These are phyloP conservation scores for Gamarada debralockiae DNA, from an alignment of 495 filamentous ascomycete genomes.

Conservation along the genomic window DNA sequence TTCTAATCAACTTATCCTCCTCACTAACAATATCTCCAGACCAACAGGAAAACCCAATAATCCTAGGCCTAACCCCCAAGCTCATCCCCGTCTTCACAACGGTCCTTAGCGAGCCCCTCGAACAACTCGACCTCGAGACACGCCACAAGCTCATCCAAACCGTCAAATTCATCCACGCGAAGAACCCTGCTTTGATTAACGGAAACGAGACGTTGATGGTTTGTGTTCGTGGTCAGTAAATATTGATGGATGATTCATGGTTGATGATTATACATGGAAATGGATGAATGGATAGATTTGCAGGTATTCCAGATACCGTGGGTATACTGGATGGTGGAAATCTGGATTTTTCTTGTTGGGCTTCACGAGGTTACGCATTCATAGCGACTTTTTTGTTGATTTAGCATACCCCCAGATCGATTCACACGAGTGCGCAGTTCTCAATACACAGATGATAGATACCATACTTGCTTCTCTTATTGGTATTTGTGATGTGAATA, in stretches of 20 bases:
- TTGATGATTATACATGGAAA: conserved; percentile 8
- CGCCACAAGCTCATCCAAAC: conserved; percentile 64
- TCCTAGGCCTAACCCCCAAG: conserved; percentile 70
- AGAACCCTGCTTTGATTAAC: conserved; percentile 24
- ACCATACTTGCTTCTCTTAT: not conserved
- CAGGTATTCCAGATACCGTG: not conserved
- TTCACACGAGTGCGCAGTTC: not conserved
- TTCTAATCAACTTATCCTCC: conserved; percentile 8
- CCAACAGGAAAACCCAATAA: conserved; percentile 64
- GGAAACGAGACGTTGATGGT: conserved; percentile 19
- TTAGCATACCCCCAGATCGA: conserved; percentile 5
- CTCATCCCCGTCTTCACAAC: conserved; percentile 77
- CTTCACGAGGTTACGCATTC: not conserved
- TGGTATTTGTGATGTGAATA: not conserved
- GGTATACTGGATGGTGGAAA: no score
- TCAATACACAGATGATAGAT: not conserved
- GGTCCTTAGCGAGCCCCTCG: conserved; percentile 72
- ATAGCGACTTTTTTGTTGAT: not conserved
- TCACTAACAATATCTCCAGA: conserved; percentile 41
- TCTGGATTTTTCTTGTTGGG: no score
- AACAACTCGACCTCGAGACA: conserved; percentile 81
- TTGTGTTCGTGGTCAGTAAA: not conserved
- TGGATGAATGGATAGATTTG: not conserved
- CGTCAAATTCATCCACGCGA: conserved; percentile 65
- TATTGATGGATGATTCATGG: conserved; percentile 14